These are phyloP conservation scores for Globisporangium spinosum DNA, from an alignment of 352 stramenopile genomes.

Conservation along the genomic window DNA sequence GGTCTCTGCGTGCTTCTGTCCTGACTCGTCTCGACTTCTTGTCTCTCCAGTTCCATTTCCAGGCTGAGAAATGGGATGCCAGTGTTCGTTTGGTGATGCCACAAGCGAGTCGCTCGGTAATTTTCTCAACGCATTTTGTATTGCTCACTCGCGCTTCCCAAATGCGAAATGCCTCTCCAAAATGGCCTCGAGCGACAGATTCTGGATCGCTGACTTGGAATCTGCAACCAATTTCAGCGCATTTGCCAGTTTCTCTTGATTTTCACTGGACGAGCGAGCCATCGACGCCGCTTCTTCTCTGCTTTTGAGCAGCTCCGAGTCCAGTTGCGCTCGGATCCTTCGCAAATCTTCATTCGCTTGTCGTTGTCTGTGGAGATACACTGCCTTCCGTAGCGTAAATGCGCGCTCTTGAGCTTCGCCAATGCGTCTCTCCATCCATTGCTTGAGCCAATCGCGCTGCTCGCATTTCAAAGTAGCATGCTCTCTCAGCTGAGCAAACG, in stretches of 20 bases:
- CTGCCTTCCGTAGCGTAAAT: constrained; percentile 4
- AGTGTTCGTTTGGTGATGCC: not conserved
- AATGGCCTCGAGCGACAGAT: not conserved
- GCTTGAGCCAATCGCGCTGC: not conserved
- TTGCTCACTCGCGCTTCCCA: not conserved
- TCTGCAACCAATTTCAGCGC: not conserved
- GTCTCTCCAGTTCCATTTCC: not conserved
- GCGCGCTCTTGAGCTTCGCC: not conserved
- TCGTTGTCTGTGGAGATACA: not conserved
- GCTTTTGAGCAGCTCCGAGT: constrained; percentile 2
- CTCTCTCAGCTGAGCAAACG: not conserved
- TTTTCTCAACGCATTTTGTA: not conserved
- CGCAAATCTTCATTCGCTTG: constrained; percentile 6
- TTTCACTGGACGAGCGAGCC: not conserved
- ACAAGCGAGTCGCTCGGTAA: not conserved
- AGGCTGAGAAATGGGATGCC: not conserved
- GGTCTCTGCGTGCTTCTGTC: not conserved
- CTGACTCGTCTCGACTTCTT: not conserved
- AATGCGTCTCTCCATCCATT: not conserved
- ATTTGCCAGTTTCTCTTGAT: not conserved
- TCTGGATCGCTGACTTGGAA: not conserved
- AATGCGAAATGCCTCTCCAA: not conserved
- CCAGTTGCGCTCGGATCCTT: not conserved
- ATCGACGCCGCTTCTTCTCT: not conserved
- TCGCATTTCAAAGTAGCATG: not conserved